Evolutionary conservation across 257 asterid genomes (phyloP), one percentile per base, ranked within the genome.

Genomic region (Haberlea rhodopensis): DNA sequence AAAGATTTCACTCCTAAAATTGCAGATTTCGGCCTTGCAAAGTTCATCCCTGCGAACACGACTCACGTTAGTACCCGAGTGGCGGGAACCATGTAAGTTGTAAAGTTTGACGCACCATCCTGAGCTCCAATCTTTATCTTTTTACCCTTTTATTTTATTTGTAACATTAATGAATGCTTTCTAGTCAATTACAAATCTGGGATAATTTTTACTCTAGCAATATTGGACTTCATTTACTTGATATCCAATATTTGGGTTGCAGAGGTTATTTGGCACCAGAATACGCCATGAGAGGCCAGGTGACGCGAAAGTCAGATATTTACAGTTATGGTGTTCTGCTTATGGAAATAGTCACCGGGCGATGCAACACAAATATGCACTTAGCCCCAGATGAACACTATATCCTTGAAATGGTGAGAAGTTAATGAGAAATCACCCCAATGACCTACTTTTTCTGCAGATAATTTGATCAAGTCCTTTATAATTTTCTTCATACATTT

Each of bases 1-100:
- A n/a, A n/a, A n/a, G n/a, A n/a, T n/a, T n/a, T 63, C 80, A 85
- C 83, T 19, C 97, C 99, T 11, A 92, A 76, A 75, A 89, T 89
- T 62, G 89, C 99, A 20, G 99, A 92, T 82, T 92, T 92, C 52
- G 98, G 98, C 51, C 89, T 89, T 37, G 98, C 98, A 53, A 92
- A 85, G 83, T 92, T 92, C 73, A 81, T 92, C 63, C 96, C 96
- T 65, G 69, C 95, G 8, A 82, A 87, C 79, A 70, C 75, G 85
- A 87, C 96, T 51, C 98, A 92, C 57, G 88, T 92, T 67, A 92
- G 98, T 56, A 92, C 98, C 23, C 95, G 96, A 3, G 98, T 92
- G 5, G 97, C 97, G 0, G 98, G 98, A 75, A 92, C 98, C 23
- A 78, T 92, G 98, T 92, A 78, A 79, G 98, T 80, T 59, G 19